Evolutionary conservation across 805 yeast species (phyloP).

Genomic region (Debaryomyces castellii): DNA sequence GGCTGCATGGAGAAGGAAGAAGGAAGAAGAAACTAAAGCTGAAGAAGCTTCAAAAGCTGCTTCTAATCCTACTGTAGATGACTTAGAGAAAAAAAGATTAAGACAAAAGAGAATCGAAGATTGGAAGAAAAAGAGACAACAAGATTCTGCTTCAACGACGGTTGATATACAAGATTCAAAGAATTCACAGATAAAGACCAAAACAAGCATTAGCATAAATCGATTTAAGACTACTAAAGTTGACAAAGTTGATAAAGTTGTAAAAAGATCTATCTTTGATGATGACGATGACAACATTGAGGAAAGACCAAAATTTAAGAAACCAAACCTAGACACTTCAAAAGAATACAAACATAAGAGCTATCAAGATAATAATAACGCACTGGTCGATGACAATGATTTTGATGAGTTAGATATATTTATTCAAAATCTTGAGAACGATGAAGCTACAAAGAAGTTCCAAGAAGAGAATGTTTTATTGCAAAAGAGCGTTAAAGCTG

Average conservation of each 20-base stretch:
- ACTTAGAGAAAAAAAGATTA: constrained; percentile 18
- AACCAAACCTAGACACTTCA: constrained; percentile 1
- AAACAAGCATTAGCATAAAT: not conserved
- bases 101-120: constrained; percentile 46
- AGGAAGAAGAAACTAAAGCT: constrained; percentile 31
- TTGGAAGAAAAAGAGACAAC: constrained; percentile 46
- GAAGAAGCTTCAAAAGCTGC: constrained; percentile 5
- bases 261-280: not conserved
- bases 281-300: constrained; percentile 16
- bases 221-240: not conserved
- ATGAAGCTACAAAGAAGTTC: not conserved
- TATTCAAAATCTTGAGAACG: constrained; percentile 2
- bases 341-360: not conserved
- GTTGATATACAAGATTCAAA: not conserved
- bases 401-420: constrained; percentile 21
- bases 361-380: not conserved
- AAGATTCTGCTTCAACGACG: not conserved
- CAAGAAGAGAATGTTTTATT: not conserved
- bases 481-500: not conserved
- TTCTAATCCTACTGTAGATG: not conserved
- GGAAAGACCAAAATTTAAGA: constrained; percentile 7
- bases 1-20: constrained; percentile 61
- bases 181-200: not conserved
- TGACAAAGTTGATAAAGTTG: too few species aligned
- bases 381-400: constrained; percentile 9